Base-by-base conservation (phyloP, 139 green algal species). In the Protoeuglena noctilucae region DNA sequence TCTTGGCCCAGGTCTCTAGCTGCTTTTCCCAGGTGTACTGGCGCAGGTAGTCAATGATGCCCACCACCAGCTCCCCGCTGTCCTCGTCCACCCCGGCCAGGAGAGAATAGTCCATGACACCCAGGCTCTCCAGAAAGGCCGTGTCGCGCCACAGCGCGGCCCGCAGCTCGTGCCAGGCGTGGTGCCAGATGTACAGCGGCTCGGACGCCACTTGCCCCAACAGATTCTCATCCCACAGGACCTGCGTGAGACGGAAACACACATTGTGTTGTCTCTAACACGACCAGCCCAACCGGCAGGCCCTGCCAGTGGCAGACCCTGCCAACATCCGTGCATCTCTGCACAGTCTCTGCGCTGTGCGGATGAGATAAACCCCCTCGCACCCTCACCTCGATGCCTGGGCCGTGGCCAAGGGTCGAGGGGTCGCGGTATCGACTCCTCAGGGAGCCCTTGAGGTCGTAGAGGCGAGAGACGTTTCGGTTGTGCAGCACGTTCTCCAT, bases 11-110 rank as follows among this genome's bases (percentile, higher is more conserved):
- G 25, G 75, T 92, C 70, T 97, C 89, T 24, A 97, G 66, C 62
- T 93, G 78, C 73, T 97, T 97, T 72, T 97, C 89, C 84, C 80
- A 94, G 5, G 89, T 96, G 67, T 95, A 98, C 72, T 89, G 76
- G 71, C 22, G 49, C 12, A 96, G 75, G 62, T 83, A 97, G 65
- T 97, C 89, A 25, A 97, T 94, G 58, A 97, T 83, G 28, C 84
- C 86, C 26, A 94, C 71, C n/a, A 93, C 79, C 29, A 95, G 70
- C 56, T 78, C 54, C 19, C 68, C 49, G 21, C 61, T 29, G 1
- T 51, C 29, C 43, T 66, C 56, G 57, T 88, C 75, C 34, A 84
- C 60, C 53, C 86, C 80, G 53, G 95, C 81, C 34, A 98, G 70
- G 53, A 98, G 75, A 1, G 59, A 81, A 75, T 98, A 98, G 70